Evolutionary conservation across 768 basidiomycete species (phyloP), one percentile per base, ranked within the genome.

Genomic region (Tulasnella sp.): DNA sequence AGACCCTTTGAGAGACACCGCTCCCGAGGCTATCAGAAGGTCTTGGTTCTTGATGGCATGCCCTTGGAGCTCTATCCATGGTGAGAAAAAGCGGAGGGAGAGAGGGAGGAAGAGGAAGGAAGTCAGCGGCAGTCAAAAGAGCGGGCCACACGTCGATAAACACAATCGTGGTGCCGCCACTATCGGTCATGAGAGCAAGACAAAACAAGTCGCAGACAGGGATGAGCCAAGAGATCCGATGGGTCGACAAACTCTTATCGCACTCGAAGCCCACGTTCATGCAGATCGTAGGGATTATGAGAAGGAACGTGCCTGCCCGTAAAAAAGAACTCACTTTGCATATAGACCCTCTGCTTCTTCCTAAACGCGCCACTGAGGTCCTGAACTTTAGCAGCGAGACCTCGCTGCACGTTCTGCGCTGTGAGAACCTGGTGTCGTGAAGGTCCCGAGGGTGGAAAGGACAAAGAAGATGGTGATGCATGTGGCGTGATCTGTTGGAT

Each of bases 31-130:
- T 65, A 92, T 78, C 62, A 97, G 78, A 42, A 96, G 75, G 75
- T 96, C 92, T 73, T 92, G 90, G 68, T 93, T 94, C 73, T 94
- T 96, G 70, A 91, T 92, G 69, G 93, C 91, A 75, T 98, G 93
- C 62, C 96, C 96, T 75, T 94, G 91, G 44, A 98, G 77, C 70
- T 87, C 94, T 96, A n/a, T n/a, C 69, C 49, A 60, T 38, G n/a
- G 44, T 38, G 31, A 51, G 50, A 50, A 58, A 59, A 60, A 48
- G 58, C 53, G 60, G 62, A 42, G 24, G 45, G 62, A 63, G 66
- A 65, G 25, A 45, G 60, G 55, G 22, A 59, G 46, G 62, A 65
- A 17, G 27, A 43, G 17, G 24, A 31, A 41, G 34, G 34, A 38
- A 38, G 34, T 38, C 34, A 38, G 34, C 34, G 34, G 34, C 34